Conservation (phyloP, 805 yeast species). For the Nakazawaea ambrosiae region DNA sequence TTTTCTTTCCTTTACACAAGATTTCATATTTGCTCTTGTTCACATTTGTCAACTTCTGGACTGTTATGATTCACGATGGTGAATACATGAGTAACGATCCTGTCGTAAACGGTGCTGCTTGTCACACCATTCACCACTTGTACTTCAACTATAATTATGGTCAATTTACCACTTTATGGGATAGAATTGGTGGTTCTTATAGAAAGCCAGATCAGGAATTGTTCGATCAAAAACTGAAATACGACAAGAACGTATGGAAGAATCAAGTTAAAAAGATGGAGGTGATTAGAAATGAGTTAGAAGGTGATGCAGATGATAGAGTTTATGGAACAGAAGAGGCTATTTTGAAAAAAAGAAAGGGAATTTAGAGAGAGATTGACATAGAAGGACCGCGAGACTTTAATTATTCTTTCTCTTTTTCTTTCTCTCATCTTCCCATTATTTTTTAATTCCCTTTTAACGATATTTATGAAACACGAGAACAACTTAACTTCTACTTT, state of each 20-base stretch:
- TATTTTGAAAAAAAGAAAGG: constrained; percentile 20
- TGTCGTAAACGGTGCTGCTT: constrained; percentile 93
- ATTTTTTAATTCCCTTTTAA: no score
- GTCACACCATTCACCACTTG: constrained; percentile 94
- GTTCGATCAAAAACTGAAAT: constrained; percentile 57
- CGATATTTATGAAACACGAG: no score
- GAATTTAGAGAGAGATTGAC: not conserved
- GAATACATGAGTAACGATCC: constrained; percentile 92
- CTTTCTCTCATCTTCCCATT: not conserved
- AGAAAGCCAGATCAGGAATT: constrained; percentile 86
- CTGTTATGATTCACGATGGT: constrained; percentile 98
- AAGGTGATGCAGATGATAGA: constrained; percentile 73
- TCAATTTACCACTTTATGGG: constrained; percentile 98
- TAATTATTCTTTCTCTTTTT: not conserved
- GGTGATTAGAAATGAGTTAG: constrained; percentile 68
- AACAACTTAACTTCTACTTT: no score
- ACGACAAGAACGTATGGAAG: constrained; percentile 57
- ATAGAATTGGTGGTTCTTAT: constrained; percentile 88
- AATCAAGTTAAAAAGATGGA: constrained; percentile 73
- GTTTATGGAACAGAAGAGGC: constrained; percentile 53
- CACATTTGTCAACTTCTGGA: constrained; percentile 94
- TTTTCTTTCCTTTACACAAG: constrained; percentile 89
- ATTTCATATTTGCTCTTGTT: constrained; percentile 74
- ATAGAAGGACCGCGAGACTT: no score
- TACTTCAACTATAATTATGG: constrained; percentile 98